Evolutionary conservation across 2,329 filamentous ascomycete genomes (phyloP).

Genomic region (Exophiala alcalophila): DNA sequence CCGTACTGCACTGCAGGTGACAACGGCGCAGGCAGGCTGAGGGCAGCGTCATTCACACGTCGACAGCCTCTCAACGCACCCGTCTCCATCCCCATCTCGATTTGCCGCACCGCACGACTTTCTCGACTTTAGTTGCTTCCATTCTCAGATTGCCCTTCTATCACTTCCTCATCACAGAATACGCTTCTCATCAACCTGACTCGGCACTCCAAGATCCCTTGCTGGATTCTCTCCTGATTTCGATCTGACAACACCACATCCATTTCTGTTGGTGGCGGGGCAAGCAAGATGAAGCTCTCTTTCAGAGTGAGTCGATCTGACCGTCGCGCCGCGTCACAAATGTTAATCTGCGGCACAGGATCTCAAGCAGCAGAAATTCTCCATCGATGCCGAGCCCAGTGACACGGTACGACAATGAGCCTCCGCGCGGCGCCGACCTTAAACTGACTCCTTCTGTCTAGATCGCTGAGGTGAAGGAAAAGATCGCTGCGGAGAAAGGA

Average conservation of each 20-base stretch:
- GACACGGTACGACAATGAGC: conserved; percentile 64
- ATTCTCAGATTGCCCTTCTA: not conserved
- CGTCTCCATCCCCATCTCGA: no score
- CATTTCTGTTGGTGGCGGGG: conserved; percentile 33
- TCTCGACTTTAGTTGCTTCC: not conserved
- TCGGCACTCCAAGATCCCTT: no score
- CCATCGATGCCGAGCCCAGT: conserved; percentile 87
- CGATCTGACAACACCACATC: no score
- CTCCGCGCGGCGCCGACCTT: not conserved
- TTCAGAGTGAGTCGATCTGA: conserved; percentile 57
- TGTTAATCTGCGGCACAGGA: conserved; percentile 58
- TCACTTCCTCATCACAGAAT: no score
- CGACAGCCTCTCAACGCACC: no score
- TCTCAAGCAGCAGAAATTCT: conserved; percentile 98
- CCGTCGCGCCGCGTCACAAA: conserved; percentile 29
- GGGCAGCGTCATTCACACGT: conserved; percentile 4
- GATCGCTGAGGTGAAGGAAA: conserved; percentile 89
- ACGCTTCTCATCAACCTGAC: no score
- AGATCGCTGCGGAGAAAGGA: conserved; percentile 87
- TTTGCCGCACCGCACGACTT: no score
- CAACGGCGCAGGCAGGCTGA: conserved; percentile 3
- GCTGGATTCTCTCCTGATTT: no score
- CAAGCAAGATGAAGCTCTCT: conserved; percentile 67
- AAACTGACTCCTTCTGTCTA: conserved; percentile 40
- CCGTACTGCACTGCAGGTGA: no score